phyloP scores from a whole-genome alignment of 139 green algal species.

The Axilococcus clingmanii region DNA sequence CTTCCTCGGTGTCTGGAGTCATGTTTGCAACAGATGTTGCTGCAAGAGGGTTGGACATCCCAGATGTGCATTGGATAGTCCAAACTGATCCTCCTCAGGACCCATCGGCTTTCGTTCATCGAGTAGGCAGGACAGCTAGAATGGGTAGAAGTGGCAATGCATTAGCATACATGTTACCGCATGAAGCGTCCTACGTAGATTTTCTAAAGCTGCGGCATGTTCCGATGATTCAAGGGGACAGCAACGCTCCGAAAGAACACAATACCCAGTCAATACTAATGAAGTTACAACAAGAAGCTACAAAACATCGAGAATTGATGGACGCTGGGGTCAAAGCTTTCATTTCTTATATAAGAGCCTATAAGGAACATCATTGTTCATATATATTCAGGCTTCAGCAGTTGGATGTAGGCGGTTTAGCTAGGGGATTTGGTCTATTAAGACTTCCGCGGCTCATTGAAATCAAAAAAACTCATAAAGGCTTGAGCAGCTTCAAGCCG shows the following conservation, averaged over 20 bases:
- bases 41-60: constrained; percentile 87
- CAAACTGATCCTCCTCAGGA: constrained; percentile 84
- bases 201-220: constrained; percentile 77
- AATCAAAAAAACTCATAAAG: constrained; percentile 40
- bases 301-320: constrained; percentile 82
- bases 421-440: constrained; percentile 68
- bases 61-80: constrained; percentile 73
- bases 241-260: neutral
- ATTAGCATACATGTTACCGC: constrained; percentile 59
- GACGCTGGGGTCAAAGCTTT: constrained; percentile 82
- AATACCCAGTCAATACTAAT: neutral
- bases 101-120: constrained; percentile 71
- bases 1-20: constrained; percentile 31
- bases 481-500: constrained; percentile 27
- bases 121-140: constrained; percentile 80
- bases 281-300: constrained; percentile 27
- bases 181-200: constrained; percentile 79
- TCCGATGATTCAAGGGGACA: constrained; percentile 20
- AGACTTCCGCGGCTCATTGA: constrained; percentile 87
- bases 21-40: constrained; percentile 91
- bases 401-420: constrained; percentile 67
- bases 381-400: constrained; percentile 84
- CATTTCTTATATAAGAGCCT: constrained; percentile 87
- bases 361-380: constrained; percentile 96
- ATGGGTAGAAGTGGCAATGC: constrained; percentile 75